These are phyloP conservation scores for Breynia disticha DNA, from an alignment of 441 rosid genomes.

Conservation along the genomic window DNA sequence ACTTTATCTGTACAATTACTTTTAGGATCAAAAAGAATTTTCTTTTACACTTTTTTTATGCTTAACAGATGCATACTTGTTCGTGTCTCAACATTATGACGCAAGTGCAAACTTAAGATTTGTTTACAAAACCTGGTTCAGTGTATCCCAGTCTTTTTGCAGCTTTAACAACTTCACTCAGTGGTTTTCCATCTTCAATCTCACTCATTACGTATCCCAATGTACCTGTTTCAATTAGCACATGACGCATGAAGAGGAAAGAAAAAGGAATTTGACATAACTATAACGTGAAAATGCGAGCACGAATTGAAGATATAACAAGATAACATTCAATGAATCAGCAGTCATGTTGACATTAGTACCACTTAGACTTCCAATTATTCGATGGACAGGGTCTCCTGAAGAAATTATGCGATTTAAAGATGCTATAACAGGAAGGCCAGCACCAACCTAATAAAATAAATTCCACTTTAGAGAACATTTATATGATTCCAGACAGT, in stretches of 20 bases:
- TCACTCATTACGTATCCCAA: slow-evolving; percentile 97
- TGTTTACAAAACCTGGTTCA: slow-evolving; percentile 61
- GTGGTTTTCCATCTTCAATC: slow-evolving; percentile 77
- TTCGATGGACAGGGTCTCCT: slow-evolving; percentile 61
- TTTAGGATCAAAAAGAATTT: too few species aligned
- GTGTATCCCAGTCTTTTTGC: slow-evolving; percentile 83
- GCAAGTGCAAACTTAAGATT: slow-evolving; percentile 9
- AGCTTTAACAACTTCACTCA: slow-evolving; percentile 76
- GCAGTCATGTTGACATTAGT: slow-evolving; percentile 15
- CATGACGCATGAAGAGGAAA: slow-evolving; percentile 7
- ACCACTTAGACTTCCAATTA: slow-evolving; percentile 90
- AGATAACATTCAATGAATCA: slow-evolving; percentile 8
- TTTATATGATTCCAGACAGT: slow-evolving; percentile 4
- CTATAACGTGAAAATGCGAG: slow-evolving; percentile 3
- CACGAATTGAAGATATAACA: slow-evolving; percentile 4
- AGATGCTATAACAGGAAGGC: slow-evolving; percentile 86
- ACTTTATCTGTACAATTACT: too few species aligned
- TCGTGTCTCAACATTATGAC: not conserved
- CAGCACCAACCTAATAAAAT: slow-evolving; percentile 77
- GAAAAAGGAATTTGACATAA: slow-evolving; percentile 1
- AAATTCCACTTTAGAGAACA: slow-evolving; percentile 16
- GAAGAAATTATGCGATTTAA: slow-evolving; percentile 71
- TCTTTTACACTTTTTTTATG: too few species aligned
- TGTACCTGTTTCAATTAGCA: slow-evolving; percentile 44
- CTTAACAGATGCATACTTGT: too few species aligned